Evolutionary conservation across 352 stramenopile genomes (phyloP).

Genomic region (Phytophthora pistaciae): DNA sequence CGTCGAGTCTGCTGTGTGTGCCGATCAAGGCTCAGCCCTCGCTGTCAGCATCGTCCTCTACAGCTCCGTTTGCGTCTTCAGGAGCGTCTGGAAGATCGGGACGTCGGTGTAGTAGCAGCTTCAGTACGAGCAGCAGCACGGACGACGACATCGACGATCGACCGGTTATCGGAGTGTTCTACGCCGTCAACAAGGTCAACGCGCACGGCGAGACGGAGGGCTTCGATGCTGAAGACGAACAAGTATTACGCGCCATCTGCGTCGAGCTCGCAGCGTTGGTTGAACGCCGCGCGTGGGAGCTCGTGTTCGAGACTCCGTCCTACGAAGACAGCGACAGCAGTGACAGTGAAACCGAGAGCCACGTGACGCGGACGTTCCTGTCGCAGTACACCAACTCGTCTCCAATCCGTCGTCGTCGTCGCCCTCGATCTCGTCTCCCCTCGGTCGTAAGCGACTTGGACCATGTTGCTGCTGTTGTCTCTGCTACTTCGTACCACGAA

Average conservation of each 20-base stretch:
- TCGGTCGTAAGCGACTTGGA: constrained; percentile 43
- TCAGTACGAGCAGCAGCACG: constrained; percentile 67
- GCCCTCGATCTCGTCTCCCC: constrained; percentile 37
- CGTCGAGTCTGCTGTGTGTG: constrained; percentile 75
- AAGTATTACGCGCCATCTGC: constrained; percentile 74
- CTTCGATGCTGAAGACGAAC: constrained; percentile 75
- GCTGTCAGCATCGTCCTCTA: constrained; percentile 27
- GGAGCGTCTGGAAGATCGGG: constrained; percentile 24
- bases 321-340: constrained; percentile 55
- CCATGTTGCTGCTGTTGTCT: constrained; percentile 46
- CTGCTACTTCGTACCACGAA: constrained; percentile 46
- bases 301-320: constrained; percentile 70
- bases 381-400: constrained; percentile 79
- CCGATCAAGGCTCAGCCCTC: constrained; percentile 68
- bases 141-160: constrained; percentile 50
- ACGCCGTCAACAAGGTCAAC: constrained; percentile 82
- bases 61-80: constrained; percentile 18
- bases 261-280: constrained; percentile 69
- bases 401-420: constrained; percentile 38
- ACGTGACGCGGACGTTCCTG: constrained; percentile 75
- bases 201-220: constrained; percentile 35
- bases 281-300: constrained; percentile 74
- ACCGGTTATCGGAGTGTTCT: constrained; percentile 77
- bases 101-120: constrained; percentile 50
- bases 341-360: constrained; percentile 41